Percentiles rank a stretch among this genome's conserved stretches.
These are phyloP conservation scores for Stipa capillata DNA, from an alignment of 176 grass and related monocot species.

Conservation along the genomic window DNA sequence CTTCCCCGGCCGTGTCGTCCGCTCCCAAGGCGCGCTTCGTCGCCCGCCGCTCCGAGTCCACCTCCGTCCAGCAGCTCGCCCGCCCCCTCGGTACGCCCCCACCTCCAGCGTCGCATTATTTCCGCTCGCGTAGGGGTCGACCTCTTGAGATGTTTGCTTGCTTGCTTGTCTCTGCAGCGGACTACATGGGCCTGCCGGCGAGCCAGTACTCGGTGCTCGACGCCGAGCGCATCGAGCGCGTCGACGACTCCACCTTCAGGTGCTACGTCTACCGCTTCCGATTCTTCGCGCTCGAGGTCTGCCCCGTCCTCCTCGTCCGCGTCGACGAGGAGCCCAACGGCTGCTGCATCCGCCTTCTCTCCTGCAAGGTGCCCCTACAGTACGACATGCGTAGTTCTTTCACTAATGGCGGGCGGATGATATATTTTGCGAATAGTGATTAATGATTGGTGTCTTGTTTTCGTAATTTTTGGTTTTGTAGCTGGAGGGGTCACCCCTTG, in stretches of 20 bases:
- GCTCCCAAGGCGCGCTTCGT: constrained; percentile 72
- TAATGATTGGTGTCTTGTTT: not conserved
- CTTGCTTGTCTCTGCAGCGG: constrained; percentile 35
- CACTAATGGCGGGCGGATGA: not conserved
- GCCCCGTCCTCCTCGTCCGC: constrained; percentile 86
- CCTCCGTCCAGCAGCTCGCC: constrained; percentile 57
- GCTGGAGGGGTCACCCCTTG: constrained; percentile 87
- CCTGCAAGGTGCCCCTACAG: too few species aligned
- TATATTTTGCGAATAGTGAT: not conserved
- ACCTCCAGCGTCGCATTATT: not conserved
- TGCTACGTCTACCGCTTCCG: constrained; percentile 93
- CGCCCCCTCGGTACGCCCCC: constrained; percentile 55
- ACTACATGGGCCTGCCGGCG: constrained; percentile 94
- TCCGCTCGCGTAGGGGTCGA: not conserved
- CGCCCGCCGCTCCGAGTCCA: constrained; percentile 72
- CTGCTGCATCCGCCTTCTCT: constrained; percentile 83
- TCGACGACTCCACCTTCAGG: constrained; percentile 80
- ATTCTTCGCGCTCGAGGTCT: constrained; percentile 93
- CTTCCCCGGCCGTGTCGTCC: constrained; percentile 45
- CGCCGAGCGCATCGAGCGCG: constrained; percentile 92
- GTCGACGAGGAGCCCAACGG: constrained; percentile 79
- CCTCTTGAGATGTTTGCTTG: not conserved
- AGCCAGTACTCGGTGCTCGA: constrained; percentile 98
- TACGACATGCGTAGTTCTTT: too few species aligned
- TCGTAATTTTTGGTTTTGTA: too few species aligned